Evolutionary conservation across 1,139 yeast genomes (phyloP), one percentile per base, ranked within the genome.

Genomic region (Hansenula sp.): DNA sequence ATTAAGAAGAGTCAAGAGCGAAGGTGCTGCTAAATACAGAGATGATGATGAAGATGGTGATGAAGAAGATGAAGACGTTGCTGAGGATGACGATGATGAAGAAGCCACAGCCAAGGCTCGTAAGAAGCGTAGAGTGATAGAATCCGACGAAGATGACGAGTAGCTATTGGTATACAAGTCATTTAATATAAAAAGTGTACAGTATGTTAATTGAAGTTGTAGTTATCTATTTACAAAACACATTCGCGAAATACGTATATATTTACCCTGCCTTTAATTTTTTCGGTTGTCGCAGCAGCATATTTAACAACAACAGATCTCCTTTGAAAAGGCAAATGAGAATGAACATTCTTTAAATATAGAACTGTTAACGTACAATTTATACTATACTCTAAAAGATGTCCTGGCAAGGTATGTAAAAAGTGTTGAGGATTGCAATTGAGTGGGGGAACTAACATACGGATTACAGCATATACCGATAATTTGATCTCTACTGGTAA

Each of bases 401-500:
- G 59, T 55, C 59, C 39, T 55, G 55, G 55, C 55, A 52, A 65
- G 51, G 51, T 49, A 32, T 13, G 51, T 45, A 6, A 10, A 11
- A 5, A 7, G 25, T n/a, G n/a, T 17, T 21, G 18, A n/a, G 21
- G n/a, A 25, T 25, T 12, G 13, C 5, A 25, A 6, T 25, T 12
- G 4, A 26, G 7, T 27, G 14, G 6, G 3, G 8, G 18, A 37
- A 40, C 45, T 25, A 8, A 7, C 4, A 12, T 14, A n/a, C 8
- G 28, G 71, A 45, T 65, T 71, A 69, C 67, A 82, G 97, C 96
- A 46, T 92, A 92, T 74, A 89, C 97, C 46, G 97, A 92, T 64
- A 89, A 89, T 67, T 79, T 92, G 55, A 70, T 84, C 54, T 84
- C 82, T 42, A 82, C 96, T 43, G 88, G 88, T 51, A 87, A 86